Base-by-base conservation (phyloP, 148 eudicot genomes). In the Chenopodium quinoa region DNA sequence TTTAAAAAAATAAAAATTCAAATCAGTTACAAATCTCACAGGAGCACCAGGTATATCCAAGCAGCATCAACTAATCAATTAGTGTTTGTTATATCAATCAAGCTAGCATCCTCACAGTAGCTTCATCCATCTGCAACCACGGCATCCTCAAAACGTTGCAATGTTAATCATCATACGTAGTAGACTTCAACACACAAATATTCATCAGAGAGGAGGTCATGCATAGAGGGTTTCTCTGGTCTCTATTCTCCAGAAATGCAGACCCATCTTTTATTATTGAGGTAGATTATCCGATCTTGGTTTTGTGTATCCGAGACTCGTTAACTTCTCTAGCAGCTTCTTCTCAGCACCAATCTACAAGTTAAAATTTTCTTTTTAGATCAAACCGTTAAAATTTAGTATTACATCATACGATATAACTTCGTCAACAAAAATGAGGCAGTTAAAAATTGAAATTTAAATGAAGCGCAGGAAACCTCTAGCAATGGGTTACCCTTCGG, bases 401-500 rank as follows among this genome's bases (percentile, higher is more conserved):
- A 25, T 8, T 48, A 44, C 16, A 82, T 67, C 84, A 77, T 58
- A 48, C 31, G 71, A 17, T 64, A 71, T 31, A 8, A 47, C n/a
- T 77, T 31, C 67, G 9, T 52, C 44, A 80, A n/a, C 67, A 79
- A 7, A 71, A 34, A 46, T 22, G 66, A n/a, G 12, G 23, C 56
- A 31, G 46, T 9, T 79, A 60, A 40, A 72, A 62, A 48, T 44
- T 32, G 7, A 37, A 80, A 70, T 44, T 14, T 37, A 63, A 76
- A 62, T 56, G 73, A 64, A 60, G 81, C 79, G 78, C 87, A 80
- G 74, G 46, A 34, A 71, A 92, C 97, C 95, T 94, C 97, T 48
- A 94, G 87, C 89, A 81, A 86, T 63, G 93, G 93, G 75, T 78
- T 90, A 75, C 85, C 88, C 88, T 94, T 94, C 9, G 98, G 98